Evolutionary conservation across 202 grass and related monocot genomes (phyloP), one percentile per base, ranked within the genome.

Genomic region (Saccharum hybrid): DNA sequence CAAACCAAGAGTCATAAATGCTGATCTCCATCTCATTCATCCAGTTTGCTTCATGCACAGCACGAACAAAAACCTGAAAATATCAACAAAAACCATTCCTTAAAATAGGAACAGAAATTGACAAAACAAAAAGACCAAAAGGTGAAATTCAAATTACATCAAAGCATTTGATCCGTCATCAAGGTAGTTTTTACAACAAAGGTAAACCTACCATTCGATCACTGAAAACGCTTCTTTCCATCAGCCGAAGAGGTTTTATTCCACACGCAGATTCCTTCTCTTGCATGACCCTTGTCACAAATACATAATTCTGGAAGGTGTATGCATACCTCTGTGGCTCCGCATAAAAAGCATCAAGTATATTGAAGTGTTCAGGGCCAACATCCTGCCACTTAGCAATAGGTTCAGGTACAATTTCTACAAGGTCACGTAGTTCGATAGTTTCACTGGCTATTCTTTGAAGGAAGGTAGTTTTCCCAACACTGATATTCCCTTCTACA

Each of bases 1-100:
- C 96, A 49, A 99, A 99, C 96, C 96, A 99, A 8, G 96, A 94
- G 64, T 99, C 96, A 22, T 99, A 99, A 23, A 99, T 99, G 84
- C 90, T 94, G 66, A 99, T 99, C 76, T 99, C 96, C 96, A 96
- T 96, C 80, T 94, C 93, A 88, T 90, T 96, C 96, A 99, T 99
- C 96, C 96, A 99, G 26, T 99, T 99, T 51, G 96, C 96, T 87
- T 99, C 93, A 18, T 99, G 86, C 63, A 99, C 96, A 46, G 93
- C 96, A 66, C 96, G 91, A 10, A 99, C 96, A 90, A 99, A 99
- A 48, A 96, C 93, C 96, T 99, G 74, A 69, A 16, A 68, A 62
- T 34, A 40, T 60, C 7, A 85, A 70, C 63, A 15, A 28, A 56
- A 45, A 31, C 12, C 10, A n/a, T 10, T 77, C 23, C 15, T 67